Base-by-base conservation (phyloP, 1,284 basidiomycete genomes). In the Pseudozyma hubeiensis region DNA sequence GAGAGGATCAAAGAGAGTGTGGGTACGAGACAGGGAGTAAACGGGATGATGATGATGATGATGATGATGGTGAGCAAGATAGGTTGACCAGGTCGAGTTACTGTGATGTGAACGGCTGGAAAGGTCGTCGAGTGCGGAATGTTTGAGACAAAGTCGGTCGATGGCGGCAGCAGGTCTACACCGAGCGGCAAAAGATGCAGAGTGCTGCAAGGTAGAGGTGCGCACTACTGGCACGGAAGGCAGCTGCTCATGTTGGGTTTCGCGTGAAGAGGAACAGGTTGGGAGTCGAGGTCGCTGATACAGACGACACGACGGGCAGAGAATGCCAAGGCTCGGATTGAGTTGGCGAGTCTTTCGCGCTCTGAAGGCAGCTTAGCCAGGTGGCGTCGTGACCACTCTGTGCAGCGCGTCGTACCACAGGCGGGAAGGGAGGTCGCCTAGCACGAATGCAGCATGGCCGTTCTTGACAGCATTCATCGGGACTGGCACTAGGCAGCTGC, bases 381-480 rank as follows among this genome's bases (percentile, higher is more conserved):
- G 35, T 24, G 55, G 52, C 56, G 54, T 64, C 31, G 54, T 59
- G 46, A 51, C 14, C 17, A 13, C 11, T 33, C 39, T 13, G 10
- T 14, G 50, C 34, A 50, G 47, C 63, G 63, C 56, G 56, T 59
- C 63, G 55, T 43, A 63, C 41, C 14, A n/a, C 45, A 47, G 30
- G 7, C 13, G 16, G 14, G 14, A 37, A 37, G 35, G 35, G 10
- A 37, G 13, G 14, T n/a, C n/a, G 19, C 48, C 33, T 37, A 9
- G 24, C 50, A 39, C 35, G 19, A 16, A 50, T 11, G 51, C 8
- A 19, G 19, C n/a, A 29, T 17, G 44, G 47, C 41, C 43, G 41
- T 43, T 37, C 47, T 39, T 45, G 31, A 51, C 52, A 50, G 17
- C 40, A 29, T 31, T 33, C 49, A 62, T 53, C 47, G 59, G 54